A percentile compares a stretch with the other conserved stretches of the same genome.
Conservation (phyloP, 2,329 filamentous ascomycete genomes). For the Hypoxylon sp. region DNA sequence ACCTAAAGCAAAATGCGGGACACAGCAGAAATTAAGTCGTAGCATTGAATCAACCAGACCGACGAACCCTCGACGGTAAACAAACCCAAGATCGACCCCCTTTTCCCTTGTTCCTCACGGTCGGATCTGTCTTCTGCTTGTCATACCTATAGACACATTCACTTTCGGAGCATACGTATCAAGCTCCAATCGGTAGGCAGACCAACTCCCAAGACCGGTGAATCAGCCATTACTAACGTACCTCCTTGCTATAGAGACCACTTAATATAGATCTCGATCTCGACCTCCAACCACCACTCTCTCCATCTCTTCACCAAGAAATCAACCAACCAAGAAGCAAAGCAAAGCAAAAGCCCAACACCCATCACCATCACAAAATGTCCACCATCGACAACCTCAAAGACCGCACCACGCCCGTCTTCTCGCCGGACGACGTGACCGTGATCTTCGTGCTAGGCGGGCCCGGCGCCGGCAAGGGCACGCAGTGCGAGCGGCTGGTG, state of each 20-base stretch:
- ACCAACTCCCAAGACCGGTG: background rate
- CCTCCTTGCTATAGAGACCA: background rate
- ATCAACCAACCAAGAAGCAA: conserved; percentile 24
- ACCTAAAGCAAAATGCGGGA: conserved; percentile 32
- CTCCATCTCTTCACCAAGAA: conserved; percentile 13
- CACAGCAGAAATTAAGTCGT: conserved; percentile 37
- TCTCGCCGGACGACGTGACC: conserved; percentile 83
- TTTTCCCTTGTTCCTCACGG: background rate
- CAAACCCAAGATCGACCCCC: conserved; percentile 19
- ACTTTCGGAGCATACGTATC: background rate
- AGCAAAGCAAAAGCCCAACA: conserved; percentile 38
- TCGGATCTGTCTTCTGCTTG: background rate
- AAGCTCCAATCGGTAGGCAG: background rate
- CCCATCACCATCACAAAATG: conserved; percentile 50
- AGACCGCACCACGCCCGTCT: conserved; percentile 72
- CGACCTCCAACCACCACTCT: background rate
- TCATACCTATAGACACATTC: background rate
- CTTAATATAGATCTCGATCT: background rate
- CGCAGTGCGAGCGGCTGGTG: conserved; percentile 92
- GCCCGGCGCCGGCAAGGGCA: conserved; percentile 95
- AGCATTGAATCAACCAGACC: conserved; percentile 26
- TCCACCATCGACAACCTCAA: conserved; percentile 57
- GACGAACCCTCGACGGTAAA: conserved; percentile 28
- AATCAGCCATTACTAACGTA: background rate
- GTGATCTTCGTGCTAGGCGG: conserved; percentile 97